Evolutionary conservation across 2,329 filamentous ascomycete species (phyloP).

Genomic region (Fusarium metavorans): DNA sequence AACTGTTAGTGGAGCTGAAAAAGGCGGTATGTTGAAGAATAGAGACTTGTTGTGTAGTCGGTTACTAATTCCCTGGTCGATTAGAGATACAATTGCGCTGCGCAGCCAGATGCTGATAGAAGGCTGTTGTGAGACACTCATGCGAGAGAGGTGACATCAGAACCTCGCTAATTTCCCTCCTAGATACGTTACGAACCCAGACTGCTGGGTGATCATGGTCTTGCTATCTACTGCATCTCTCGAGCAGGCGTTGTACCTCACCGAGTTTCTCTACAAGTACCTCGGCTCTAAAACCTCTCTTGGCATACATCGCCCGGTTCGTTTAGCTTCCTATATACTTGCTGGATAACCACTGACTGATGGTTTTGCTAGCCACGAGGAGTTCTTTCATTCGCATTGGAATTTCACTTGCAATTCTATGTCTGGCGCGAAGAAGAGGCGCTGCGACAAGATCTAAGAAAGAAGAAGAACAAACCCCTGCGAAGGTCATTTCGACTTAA

Average conservation of each 20-base stretch:
- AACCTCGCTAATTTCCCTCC: neutral
- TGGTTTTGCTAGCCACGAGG: neutral
- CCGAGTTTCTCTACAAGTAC: slow-evolving; percentile 13
- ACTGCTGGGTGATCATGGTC: neutral
- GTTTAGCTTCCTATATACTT: neutral
- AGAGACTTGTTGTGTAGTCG: neutral
- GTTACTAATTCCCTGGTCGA: neutral
- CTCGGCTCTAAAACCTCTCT: neutral
- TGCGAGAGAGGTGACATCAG: rapidly evolving
- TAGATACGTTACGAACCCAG: slow-evolving; percentile 7
- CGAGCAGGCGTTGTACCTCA: neutral
- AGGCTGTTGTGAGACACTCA: neutral
- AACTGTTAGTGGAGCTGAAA: neutral
- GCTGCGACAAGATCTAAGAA: neutral
- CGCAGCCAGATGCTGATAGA: neutral
- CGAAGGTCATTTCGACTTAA: neutral
- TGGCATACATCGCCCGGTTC: neutral
- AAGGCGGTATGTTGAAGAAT: neutral
- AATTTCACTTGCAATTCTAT: slow-evolving; percentile 4
- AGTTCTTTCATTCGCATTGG: neutral
- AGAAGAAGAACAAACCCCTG: neutral
- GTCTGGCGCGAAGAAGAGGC: neutral
- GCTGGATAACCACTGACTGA: too few relatives aligned
- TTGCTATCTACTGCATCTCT: neutral
- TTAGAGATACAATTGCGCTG: neutral